These are phyloP conservation scores for Nemania sp. DNA, from an alignment of 2,329 filamentous ascomycete species.

Conservation along the genomic window DNA sequence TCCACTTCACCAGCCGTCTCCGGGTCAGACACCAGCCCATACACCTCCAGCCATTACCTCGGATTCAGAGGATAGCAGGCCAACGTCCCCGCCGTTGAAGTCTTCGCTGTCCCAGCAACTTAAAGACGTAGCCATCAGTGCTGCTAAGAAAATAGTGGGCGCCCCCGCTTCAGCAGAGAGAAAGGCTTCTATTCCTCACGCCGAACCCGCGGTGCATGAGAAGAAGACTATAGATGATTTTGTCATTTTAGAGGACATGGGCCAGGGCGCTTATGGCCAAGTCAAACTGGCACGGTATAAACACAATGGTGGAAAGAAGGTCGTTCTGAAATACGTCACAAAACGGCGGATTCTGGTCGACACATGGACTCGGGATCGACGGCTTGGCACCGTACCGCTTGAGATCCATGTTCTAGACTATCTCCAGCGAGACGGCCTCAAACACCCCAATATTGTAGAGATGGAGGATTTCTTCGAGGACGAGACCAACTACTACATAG, in stretches of 20 bases:
- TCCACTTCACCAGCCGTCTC: conserved; percentile 77
- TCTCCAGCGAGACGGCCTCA: conserved; percentile 72
- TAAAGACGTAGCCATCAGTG: conserved; percentile 59
- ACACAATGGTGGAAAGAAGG: conserved; percentile 73
- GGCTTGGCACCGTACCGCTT: conserved; percentile 89
- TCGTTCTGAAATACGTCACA: conserved; percentile 96
- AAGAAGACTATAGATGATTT: conserved; percentile 93
- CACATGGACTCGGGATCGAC: conserved; percentile 94
- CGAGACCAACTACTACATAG: conserved; percentile 95
- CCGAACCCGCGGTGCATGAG: conserved; percentile 46
- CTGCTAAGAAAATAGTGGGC: conserved; percentile 58
- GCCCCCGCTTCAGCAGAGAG: conserved; percentile 36
- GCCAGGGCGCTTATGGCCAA: conserved; percentile 95
- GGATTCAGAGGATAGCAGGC: conserved; percentile 55
- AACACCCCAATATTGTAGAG: conserved; percentile 72
- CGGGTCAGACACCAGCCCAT: conserved; percentile 68
- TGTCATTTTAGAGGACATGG: conserved; percentile 94
- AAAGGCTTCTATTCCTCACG: conserved; percentile 37
- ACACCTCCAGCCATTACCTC: conserved; percentile 62
- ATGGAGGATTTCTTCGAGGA: conserved; percentile 79
- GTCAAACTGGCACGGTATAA: conserved; percentile 93
- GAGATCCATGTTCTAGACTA: conserved; percentile 98
- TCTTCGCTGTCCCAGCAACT: conserved; percentile 59
- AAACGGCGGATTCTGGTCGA: conserved; percentile 96
- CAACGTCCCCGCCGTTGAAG: conserved; percentile 43